Conservation (phyloP, 352 stramenopile species). For the Aphanomyces cochlioides region DNA sequence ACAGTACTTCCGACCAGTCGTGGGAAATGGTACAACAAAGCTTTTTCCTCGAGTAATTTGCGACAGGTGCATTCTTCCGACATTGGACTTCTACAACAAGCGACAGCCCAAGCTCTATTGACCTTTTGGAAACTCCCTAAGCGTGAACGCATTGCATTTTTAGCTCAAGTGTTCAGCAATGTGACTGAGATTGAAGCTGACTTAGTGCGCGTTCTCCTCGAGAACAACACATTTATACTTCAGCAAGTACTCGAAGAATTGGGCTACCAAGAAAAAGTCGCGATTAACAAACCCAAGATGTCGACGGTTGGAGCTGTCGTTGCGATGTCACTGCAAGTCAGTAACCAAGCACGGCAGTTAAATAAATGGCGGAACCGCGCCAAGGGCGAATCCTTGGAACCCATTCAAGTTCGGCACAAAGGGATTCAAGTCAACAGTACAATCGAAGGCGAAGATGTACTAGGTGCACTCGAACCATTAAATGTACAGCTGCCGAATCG, state of each 20-base stretch:
- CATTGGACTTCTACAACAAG: conserved; percentile 50
- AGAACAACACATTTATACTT: conserved; percentile 40
- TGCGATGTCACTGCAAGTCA: conserved; percentile 12
- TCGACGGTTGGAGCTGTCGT: conserved; percentile 5
- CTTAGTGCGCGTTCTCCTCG: conserved; percentile 47
- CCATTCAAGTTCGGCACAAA: conserved; percentile 26
- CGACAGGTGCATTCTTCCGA: conserved; percentile 32
- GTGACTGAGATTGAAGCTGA: conserved; percentile 45
- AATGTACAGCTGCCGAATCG: background rate
- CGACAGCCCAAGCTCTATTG: conserved; percentile 55
- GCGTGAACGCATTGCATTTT: conserved; percentile 56
- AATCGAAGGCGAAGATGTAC: conserved; percentile 1
- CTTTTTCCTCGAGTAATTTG: background rate
- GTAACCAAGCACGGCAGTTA: conserved; percentile 18
- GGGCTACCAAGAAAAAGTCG: conserved; percentile 7
- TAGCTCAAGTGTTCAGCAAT: conserved; percentile 68
- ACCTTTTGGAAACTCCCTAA: conserved; percentile 63
- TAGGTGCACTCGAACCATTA: background rate
- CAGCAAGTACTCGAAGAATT: conserved; percentile 23
- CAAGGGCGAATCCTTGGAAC: conserved; percentile 9
- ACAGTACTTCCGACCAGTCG: conserved; percentile 21
- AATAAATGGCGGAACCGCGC: conserved; percentile 9
- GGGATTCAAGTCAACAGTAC: conserved; percentile 21
- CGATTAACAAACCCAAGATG: background rate
- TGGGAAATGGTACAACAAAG: conserved; percentile 29